These are phyloP conservation scores for Chimonanthus praecox DNA, from an alignment of 164 flowering plant genomes.

Conservation along the genomic window DNA sequence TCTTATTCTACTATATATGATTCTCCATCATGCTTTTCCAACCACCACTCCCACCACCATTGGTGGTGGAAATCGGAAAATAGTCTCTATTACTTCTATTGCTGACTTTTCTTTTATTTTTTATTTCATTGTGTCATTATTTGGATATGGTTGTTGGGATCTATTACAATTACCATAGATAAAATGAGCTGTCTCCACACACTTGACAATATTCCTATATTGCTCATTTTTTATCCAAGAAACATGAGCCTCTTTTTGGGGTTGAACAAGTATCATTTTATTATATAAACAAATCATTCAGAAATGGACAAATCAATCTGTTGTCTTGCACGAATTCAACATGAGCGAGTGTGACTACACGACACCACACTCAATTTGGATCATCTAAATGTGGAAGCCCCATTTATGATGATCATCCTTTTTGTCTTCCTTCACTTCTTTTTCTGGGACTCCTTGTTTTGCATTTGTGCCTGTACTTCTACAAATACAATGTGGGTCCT, in stretches of 20 bases:
- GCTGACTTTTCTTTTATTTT: background rate
- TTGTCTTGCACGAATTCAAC: conserved; percentile 67
- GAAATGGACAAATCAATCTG: conserved; percentile 38
- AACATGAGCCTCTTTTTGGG: conserved; percentile 19
- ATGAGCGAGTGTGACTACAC: conserved; percentile 42
- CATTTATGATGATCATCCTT: conserved; percentile 15
- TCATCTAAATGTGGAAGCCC: conserved; percentile 28
- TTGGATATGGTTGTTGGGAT: conserved; percentile 24
- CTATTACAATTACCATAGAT: conserved; percentile 9
- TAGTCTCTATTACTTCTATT: background rate
- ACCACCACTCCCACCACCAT: background rate
- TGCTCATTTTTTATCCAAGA: conserved; percentile 8
- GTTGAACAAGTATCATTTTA: conserved; percentile 9
- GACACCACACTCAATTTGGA: conserved; percentile 20
- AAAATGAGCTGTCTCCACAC: conserved; percentile 39
- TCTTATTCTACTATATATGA: background rate
- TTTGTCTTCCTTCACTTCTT: conserved; percentile 11
- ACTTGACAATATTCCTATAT: background rate
- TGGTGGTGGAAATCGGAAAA: conserved; percentile 5
- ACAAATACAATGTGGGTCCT: background rate
- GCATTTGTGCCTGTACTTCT: background rate
- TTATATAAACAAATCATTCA: conserved; percentile 12
- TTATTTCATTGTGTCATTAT: conserved; percentile 10
- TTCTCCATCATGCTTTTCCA: background rate
- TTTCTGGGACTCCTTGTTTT: background rate